These are phyloP conservation scores for Entoloma clypeatum DNA, from an alignment of 1,284 basidiomycete species.

Conservation along the genomic window DNA sequence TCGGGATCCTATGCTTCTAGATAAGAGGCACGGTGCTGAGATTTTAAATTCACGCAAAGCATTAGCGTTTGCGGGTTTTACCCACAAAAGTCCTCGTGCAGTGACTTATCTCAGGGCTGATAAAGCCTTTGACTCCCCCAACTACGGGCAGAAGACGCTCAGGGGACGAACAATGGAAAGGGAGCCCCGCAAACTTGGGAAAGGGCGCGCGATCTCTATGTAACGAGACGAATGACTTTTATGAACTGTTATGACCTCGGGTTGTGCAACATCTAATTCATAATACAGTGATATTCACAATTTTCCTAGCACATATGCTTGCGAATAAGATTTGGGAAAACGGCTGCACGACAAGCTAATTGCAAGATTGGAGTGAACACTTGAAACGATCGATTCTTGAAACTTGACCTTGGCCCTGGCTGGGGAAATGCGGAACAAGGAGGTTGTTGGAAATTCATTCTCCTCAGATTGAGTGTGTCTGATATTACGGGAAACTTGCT, in stretches of 20 bases:
- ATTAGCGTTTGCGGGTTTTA: slow-evolving; percentile 86
- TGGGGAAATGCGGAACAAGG: too few species aligned
- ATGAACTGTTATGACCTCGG: slow-evolving; percentile 10
- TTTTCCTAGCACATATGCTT: too few species aligned
- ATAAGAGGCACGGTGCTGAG: slow-evolving; percentile 80
- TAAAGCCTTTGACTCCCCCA: slow-evolving; percentile 59
- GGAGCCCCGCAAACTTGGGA: slow-evolving; percentile 53
- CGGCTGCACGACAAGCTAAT: too few species aligned
- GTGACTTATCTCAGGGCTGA: slow-evolving; percentile 73
- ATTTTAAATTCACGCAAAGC: slow-evolving; percentile 89
- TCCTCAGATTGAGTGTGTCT: too few species aligned
- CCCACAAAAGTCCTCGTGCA: slow-evolving; percentile 78
- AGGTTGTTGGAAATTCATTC: too few species aligned
- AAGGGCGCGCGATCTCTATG: slow-evolving; percentile 76
- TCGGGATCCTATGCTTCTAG: slow-evolving; percentile 81
- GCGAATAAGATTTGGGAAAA: too few species aligned
- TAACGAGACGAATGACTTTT: slow-evolving; percentile 32
- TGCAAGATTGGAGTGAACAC: too few species aligned
- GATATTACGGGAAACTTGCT: too few species aligned
- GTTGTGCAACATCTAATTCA: background rate
- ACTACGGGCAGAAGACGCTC: slow-evolving; percentile 44
- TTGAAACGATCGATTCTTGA: too few species aligned
- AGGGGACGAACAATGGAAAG: slow-evolving; percentile 62
- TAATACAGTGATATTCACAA: too few species aligned
- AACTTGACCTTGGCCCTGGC: too few species aligned